Percentiles rank a stretch among this genome's conserved stretches.
These are phyloP conservation scores for Plasmodiophora brassicae DNA, from an alignment of 208 protist species.

Conservation along the genomic window DNA sequence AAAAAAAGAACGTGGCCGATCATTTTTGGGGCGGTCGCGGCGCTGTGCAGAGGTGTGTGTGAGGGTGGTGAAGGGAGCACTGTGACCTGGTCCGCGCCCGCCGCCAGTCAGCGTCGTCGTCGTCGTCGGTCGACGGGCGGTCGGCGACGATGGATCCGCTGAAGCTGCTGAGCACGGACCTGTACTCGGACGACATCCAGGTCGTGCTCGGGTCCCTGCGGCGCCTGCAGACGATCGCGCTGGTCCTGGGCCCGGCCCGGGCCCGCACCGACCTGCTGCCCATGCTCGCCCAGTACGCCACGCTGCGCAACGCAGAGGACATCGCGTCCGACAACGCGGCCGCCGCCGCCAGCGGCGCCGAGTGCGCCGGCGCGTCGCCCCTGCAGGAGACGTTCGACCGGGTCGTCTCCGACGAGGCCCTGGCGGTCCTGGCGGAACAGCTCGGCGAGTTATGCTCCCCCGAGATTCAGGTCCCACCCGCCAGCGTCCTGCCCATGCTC, in stretches of 20 bases:
- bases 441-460: neutral
- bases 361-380: slow-evolving; percentile 1
- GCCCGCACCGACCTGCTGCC: neutral
- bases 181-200: neutral
- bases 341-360: neutral
- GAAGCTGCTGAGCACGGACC: neutral
- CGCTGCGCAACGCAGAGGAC: neutral
- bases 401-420: neutral
- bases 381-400: slow-evolving; percentile 9
- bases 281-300: slow-evolving; percentile 6
- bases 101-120: too few relatives aligned
- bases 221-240: neutral
- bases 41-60: too few relatives aligned
- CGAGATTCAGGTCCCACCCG: neutral
- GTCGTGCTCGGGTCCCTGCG: neutral
- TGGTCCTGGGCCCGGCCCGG: neutral
- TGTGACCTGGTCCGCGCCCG: too few relatives aligned
- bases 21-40: too few relatives aligned
- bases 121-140: too few relatives aligned
- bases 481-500: neutral
- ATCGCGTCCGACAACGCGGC: neutral
- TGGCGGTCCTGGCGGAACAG: neutral
- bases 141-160: slow-evolving; percentile 30
- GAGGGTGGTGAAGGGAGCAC: too few relatives aligned
- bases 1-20: too few relatives aligned